Evolutionary conservation across 2,329 filamentous ascomycete species (phyloP), one percentile per base, ranked within the genome.

Genomic region (Fusarium solani-melongenae): DNA sequence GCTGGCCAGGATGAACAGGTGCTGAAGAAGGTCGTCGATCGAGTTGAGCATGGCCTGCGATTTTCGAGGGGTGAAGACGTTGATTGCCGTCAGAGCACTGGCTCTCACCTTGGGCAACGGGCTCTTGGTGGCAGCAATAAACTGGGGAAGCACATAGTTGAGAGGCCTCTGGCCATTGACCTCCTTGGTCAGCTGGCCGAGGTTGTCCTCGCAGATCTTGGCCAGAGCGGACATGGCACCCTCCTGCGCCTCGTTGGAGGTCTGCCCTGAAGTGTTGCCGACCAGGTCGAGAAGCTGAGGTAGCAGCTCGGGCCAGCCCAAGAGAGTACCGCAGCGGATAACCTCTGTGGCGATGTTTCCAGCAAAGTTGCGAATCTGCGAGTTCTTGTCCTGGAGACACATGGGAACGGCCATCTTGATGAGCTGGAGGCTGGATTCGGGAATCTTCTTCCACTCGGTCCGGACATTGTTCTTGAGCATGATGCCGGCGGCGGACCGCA

Each of bases 151-250:
- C 53, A 99, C 91, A 77, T 95, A 92, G 81, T 93, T 93, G 69
- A 98, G 89, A 2, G 96, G 96, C 65, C 95, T 90, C 82, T 98
- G 92, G 69, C 95, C 94, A 79, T 95, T 92, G 81, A 97, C 94
- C 73, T 98, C 94, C 77, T 92, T 92, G 83, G 97, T 94, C 62
- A 99, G 86, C 67, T 94, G 88, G 80, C 93, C 94, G 79, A 91
- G 92, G 84, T 97, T 98, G 84, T 99, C 96, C 83, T 99, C 96
- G 83, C 96, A 99, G 70, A 99, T 95, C 86, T 98, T 98, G 81
- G 93, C 87, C 82, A 99, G 87, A 56, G 96, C 95, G 57, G 93
- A 91, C 93, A 98, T 98, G 76, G 94, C 95, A 70, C 95, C 95
- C 82, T 99, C 96, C 80, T 98, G 95, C 14, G 92, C 92, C 79